phyloP scores from a whole-genome alignment of 768 basidiomycete genomes.

The Psilocybe azurescens region DNA sequence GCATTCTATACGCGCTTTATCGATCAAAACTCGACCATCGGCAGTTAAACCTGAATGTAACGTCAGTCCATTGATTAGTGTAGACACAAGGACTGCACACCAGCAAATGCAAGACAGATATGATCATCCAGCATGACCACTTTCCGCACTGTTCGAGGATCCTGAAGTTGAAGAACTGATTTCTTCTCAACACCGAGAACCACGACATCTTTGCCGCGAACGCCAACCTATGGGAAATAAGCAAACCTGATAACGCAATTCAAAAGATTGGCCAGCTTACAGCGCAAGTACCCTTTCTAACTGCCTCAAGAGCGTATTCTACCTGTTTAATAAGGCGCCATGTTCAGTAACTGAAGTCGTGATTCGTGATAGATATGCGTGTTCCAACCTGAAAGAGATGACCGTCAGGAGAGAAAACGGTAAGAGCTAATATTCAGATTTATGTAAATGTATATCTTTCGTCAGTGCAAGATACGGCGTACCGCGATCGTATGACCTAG shows the following conservation, averaged over 20 bases:
- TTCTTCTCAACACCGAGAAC: constrained; percentile 99
- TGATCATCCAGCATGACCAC: constrained; percentile 99
- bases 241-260: background rate
- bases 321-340: constrained; percentile 58
- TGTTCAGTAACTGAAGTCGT: constrained; percentile 21
- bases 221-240: constrained; percentile 74
- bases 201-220: constrained; percentile 92
- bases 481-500: constrained; percentile 98
- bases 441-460: background rate
- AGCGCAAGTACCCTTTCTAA: constrained; percentile 95
- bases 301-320: constrained; percentile 98
- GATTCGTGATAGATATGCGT: constrained; percentile 12
- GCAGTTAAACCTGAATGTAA: constrained; percentile 82
- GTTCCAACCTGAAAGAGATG: constrained; percentile 91
- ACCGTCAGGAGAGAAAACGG: constrained; percentile 98
- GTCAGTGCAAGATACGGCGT: constrained; percentile 3
- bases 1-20: constrained; percentile 97
- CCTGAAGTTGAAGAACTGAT: constrained; percentile 95
- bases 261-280: constrained; percentile 50
- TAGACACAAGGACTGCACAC: constrained; percentile 47
- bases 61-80: constrained; percentile 7
- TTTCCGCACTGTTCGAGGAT: constrained; percentile 96
- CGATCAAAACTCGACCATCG: constrained; percentile 96
- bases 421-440: constrained; percentile 66
- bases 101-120: constrained; percentile 95